Evolutionary conservation across 2,329 filamentous ascomycete species (phyloP).

Genomic region (Samsoniella hepiali): DNA sequence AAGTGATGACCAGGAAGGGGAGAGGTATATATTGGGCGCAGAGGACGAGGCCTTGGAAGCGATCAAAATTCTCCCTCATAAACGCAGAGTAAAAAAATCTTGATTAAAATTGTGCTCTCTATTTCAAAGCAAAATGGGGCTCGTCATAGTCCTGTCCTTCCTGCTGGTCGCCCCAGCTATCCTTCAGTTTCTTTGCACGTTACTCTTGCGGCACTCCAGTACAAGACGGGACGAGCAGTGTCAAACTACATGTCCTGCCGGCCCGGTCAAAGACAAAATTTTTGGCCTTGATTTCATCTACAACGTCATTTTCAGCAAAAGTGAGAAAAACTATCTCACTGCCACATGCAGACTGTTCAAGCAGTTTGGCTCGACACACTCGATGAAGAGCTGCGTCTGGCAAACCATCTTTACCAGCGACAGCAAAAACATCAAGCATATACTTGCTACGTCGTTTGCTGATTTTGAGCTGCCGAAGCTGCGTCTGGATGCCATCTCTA

Average conservation of each 20-base stretch:
- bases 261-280: conserved; percentile 30
- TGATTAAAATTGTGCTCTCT: no score
- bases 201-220: conserved; percentile 18
- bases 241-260: conserved; percentile 24
- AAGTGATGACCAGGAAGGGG: background rate
- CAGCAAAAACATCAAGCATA: conserved; percentile 51
- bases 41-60: background rate
- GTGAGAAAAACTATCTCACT: conserved; percentile 29
- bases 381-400: conserved; percentile 32
- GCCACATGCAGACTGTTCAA: conserved; percentile 28
- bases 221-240: conserved; percentile 24
- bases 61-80: background rate
- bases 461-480: conserved; percentile 44
- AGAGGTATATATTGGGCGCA: background rate
- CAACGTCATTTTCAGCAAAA: conserved; percentile 27
- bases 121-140: background rate
- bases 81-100: no score
- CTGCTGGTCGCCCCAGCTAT: conserved; percentile 14
- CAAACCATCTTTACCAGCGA: conserved; percentile 40
- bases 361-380: conserved; percentile 32
- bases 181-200: conserved; percentile 22
- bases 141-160: background rate
- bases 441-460: conserved; percentile 50
- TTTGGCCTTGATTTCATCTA: conserved; percentile 37
- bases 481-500: conserved; percentile 35